Conservation (phyloP, 2,329 filamentous ascomycete genomes). For the Daldinia sp. region DNA sequence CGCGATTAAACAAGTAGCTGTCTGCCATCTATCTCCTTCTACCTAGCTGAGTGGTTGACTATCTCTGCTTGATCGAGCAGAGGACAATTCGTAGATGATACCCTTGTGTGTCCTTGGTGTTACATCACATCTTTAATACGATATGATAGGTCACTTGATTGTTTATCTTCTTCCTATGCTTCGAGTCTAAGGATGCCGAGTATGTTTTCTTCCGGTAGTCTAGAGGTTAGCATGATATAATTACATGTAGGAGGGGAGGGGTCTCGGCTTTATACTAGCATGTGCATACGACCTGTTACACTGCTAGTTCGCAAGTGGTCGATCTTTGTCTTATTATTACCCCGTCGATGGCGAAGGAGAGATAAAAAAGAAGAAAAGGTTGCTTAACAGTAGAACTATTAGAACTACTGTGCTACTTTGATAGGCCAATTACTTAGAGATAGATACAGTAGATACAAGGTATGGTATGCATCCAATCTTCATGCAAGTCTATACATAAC, state of each 20-base stretch:
- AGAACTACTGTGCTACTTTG: neutral
- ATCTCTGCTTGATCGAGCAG: conserved; percentile 1
- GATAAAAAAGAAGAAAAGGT: no score
- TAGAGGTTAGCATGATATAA: neutral
- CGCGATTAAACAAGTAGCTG: neutral
- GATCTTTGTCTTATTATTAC: neutral
- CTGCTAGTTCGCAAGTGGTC: neutral
- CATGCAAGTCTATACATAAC: neutral
- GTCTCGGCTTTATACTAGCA: conserved; percentile 10
- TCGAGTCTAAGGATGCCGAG: conserved; percentile 4
- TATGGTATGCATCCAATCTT: neutral
- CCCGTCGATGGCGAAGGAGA: neutral
- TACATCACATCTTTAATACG: conserved; percentile 32
- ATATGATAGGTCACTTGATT: conserved; percentile 36
- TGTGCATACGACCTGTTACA: conserved; percentile 1
- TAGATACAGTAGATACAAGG: no score
- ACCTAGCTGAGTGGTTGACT: conserved; percentile 7
- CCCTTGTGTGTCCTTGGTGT: conserved; percentile 22
- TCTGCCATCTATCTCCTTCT: conserved; percentile 5
- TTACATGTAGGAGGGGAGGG: conserved; percentile 1
- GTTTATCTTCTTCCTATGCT: conserved; percentile 7
- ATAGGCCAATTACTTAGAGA: neutral
- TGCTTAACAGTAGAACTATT: neutral
- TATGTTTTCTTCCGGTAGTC: conserved; percentile 1
- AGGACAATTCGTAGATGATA: conserved; percentile 10